Evolutionary conservation across 192 early-diverging fungal genomes (phyloP).

Genomic region (Bifiguratus adelaidae): DNA sequence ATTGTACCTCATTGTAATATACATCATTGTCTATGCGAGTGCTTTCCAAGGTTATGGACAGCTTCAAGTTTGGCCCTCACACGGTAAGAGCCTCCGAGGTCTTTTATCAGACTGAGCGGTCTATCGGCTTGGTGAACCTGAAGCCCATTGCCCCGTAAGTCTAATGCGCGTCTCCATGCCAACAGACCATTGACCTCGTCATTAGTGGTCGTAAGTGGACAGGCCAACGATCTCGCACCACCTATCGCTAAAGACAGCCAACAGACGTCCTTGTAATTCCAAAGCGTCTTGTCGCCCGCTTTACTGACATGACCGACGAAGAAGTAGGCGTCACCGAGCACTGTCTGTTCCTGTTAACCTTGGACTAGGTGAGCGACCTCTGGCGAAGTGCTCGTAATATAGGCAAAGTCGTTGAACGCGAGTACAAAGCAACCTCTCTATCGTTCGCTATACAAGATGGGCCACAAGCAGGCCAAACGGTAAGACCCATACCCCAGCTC

Average conservation of each 20-base stretch:
- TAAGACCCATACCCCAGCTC: neutral
- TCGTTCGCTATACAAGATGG: slow-evolving; percentile 61
- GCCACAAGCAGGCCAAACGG: slow-evolving; percentile 18
- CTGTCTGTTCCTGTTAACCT: neutral
- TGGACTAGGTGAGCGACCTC: slow-evolving; percentile 50
- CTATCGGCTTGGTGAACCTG: slow-evolving; percentile 81
- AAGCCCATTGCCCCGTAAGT: slow-evolving; percentile 79
- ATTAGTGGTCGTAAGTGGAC: too few species aligned
- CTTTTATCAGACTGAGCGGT: slow-evolving; percentile 62
- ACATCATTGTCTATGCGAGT: too few species aligned
- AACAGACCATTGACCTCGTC: too few species aligned
- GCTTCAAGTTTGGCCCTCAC: slow-evolving; percentile 60
- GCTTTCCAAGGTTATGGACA: too few species aligned
- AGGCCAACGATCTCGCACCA: too few species aligned
- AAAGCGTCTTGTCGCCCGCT: slow-evolving; percentile 54
- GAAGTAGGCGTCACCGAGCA: slow-evolving; percentile 36
- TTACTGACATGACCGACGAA: slow-evolving; percentile 63
- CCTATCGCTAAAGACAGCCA: too few species aligned
- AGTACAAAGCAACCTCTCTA: slow-evolving; percentile 57
- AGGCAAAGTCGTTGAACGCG: slow-evolving; percentile 58
- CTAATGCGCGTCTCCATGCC: neutral
- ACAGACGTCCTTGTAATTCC: slow-evolving; percentile 78
- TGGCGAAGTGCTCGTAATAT: slow-evolving; percentile 71
- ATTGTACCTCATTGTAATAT: too few species aligned
- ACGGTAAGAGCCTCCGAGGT: slow-evolving; percentile 56